Evolutionary conservation across 768 basidiomycete species (phyloP).

Genomic region (Suillus luteus): DNA sequence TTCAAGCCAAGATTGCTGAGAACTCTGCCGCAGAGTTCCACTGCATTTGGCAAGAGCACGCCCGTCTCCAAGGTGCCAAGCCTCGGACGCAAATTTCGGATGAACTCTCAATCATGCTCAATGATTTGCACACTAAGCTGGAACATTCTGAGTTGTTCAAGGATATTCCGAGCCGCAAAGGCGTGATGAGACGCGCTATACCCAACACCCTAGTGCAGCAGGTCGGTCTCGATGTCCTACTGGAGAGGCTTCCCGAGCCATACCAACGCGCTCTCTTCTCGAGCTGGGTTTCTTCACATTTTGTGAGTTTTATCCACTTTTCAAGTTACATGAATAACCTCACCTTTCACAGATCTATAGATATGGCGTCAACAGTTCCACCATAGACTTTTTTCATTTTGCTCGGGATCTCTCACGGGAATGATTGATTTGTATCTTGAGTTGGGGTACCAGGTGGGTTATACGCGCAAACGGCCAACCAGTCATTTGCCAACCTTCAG

Average conservation of each 20-base stretch:
- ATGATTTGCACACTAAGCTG: conserved; percentile 89
- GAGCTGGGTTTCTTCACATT: conserved; percentile 85
- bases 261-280: conserved; percentile 90
- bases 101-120: conserved; percentile 86
- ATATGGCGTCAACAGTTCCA: conserved; percentile 84
- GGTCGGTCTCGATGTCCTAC: conserved; percentile 77
- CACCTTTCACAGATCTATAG: conserved; percentile 73
- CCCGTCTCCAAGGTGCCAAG: conserved; percentile 78
- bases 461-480: not conserved
- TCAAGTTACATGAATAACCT: conserved; percentile 7
- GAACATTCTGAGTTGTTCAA: conserved; percentile 89
- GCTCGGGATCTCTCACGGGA: conserved; percentile 62
- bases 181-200: conserved; percentile 81
- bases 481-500: no score
- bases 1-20: conserved; percentile 86
- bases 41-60: conserved; percentile 92
- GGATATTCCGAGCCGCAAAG: conserved; percentile 70
- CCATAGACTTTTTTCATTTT: conserved; percentile 97
- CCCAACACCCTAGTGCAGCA: conserved; percentile 86
- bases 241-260: conserved; percentile 76
- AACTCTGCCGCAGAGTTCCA: conserved; percentile 91
- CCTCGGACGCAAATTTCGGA: conserved; percentile 93
- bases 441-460: conserved; percentile 9
- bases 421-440: conserved; percentile 22
- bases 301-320: conserved; percentile 50